A percentile compares a stretch with the other conserved stretches of the same genome.
These are phyloP conservation scores for Amanita inopinata DNA, from an alignment of 768 basidiomycete species.

Conservation along the genomic window DNA sequence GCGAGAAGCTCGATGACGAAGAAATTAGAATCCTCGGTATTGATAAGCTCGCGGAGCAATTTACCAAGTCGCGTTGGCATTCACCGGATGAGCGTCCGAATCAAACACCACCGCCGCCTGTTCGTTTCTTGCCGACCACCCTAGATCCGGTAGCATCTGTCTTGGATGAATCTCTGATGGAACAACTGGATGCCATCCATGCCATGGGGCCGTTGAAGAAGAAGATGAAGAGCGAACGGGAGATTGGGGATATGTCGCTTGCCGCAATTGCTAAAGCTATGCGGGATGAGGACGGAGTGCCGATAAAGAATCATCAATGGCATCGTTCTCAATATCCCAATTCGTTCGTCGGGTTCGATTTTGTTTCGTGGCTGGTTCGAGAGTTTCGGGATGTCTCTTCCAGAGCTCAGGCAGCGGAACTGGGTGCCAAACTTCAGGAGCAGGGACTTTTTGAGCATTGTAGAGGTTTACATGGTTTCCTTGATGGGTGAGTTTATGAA, in stretches of 20 bases:
- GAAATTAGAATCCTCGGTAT: conserved; percentile 85
- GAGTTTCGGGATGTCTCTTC: conserved; percentile 86
- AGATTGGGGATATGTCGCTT: conserved; percentile 58
- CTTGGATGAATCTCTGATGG: conserved; percentile 68
- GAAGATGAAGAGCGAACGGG: conserved; percentile 72
- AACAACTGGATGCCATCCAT: conserved; percentile 74
- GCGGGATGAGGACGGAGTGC: conserved; percentile 76
- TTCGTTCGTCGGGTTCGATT: conserved; percentile 82
- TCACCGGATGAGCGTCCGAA: conserved; percentile 41
- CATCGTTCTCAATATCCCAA: conserved; percentile 64
- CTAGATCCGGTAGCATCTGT: conserved; percentile 75
- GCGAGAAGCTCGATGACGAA: conserved; percentile 75
- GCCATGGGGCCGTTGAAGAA: conserved; percentile 64
- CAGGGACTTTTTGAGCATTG: conserved; percentile 85
- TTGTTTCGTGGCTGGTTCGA: conserved; percentile 87
- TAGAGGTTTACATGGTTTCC: conserved; percentile 66
- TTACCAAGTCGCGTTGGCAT: conserved; percentile 79
- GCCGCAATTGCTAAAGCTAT: conserved; percentile 69
- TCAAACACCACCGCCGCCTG: conserved; percentile 36
- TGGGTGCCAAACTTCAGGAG: conserved; percentile 67
- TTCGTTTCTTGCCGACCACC: conserved; percentile 77
- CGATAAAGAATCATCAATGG: conserved; percentile 82
- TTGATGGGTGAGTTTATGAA: conserved; percentile 61
- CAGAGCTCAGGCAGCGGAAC: conserved; percentile 69
- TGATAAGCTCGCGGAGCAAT: conserved; percentile 82